Evolutionary conservation across 768 basidiomycete genomes (phyloP).

Genomic region (Pleurotus cornucopiae): DNA sequence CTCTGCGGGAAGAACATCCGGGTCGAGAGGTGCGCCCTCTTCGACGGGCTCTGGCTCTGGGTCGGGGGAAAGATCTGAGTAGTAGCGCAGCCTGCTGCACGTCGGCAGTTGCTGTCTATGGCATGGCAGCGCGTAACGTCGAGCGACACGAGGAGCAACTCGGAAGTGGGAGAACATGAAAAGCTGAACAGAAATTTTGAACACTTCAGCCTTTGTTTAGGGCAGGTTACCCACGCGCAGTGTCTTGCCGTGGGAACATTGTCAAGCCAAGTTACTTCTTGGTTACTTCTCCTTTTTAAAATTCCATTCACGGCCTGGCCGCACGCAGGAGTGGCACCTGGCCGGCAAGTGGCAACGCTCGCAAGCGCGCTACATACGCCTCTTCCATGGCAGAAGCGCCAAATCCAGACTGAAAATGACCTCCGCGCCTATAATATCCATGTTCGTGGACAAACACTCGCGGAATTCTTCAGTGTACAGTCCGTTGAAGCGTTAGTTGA

Average conservation of each 20-base stretch:
- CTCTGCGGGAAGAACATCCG: constrained; percentile 9
- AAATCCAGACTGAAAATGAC: no score
- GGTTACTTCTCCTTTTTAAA: neutral
- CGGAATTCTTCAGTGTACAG: no score
- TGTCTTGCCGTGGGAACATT: neutral
- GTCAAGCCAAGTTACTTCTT: neutral
- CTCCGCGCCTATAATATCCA: no score
- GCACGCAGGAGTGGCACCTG: no score
- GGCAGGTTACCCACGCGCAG: neutral
- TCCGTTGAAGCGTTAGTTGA: no score
- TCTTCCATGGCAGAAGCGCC: no score
- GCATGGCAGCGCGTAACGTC: constrained; percentile 23
- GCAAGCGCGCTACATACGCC: no score
- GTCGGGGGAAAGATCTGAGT: constrained; percentile 20
- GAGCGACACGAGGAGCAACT: constrained; percentile 23
- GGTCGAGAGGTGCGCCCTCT: constrained; percentile 15
- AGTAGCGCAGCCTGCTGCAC: constrained; percentile 21
- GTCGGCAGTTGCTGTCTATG: constrained; percentile 9
- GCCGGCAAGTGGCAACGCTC: no score
- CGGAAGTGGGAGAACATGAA: constrained; percentile 32
- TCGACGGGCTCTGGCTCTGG: constrained; percentile 18
- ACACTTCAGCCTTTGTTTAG: constrained; percentile 8
- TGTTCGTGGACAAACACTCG: no score
- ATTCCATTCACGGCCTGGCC: no score
- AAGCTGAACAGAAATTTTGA: constrained; percentile 26